Percentiles rank a stretch among this genome's conserved stretches.
phyloP scores from a whole-genome alignment of 495 filamentous ascomycete species.

The Aspergillus egyptiacus region DNA sequence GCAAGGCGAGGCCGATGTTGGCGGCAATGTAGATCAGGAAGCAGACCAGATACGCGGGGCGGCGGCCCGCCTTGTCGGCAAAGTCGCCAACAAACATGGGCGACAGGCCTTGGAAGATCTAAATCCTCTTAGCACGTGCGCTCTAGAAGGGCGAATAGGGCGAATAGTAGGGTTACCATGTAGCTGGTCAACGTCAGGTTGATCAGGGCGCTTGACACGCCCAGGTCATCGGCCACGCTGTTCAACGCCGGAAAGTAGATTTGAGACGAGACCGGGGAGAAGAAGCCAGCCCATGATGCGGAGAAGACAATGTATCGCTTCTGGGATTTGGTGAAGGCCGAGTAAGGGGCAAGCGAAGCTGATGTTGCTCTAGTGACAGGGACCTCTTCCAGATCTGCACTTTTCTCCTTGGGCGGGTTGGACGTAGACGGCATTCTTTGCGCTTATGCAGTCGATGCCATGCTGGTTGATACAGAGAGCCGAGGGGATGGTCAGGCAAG shows the following conservation, averaged over 20 bases:
- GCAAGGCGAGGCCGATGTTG: slow-evolving; percentile 45
- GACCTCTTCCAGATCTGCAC: too few relatives aligned
- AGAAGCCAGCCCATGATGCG: slow-evolving; percentile 29
- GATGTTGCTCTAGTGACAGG: too few relatives aligned
- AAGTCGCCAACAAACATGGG: slow-evolving; percentile 46
- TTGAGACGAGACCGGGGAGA: slow-evolving; percentile 39
- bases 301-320: slow-evolving; percentile 18
- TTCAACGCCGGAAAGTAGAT: slow-evolving; percentile 48
- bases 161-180: slow-evolving; percentile 30
- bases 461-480: too few relatives aligned
- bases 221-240: slow-evolving; percentile 32
- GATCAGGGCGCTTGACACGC: slow-evolving; percentile 35
- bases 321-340: slow-evolving; percentile 5
- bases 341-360: too few relatives aligned
- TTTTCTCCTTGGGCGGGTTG: too few relatives aligned
- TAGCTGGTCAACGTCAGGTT: slow-evolving; percentile 50
- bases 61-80: slow-evolving; percentile 42
- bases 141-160: neutral
- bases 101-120: slow-evolving; percentile 44
- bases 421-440: too few relatives aligned
- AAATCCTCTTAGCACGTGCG: neutral
- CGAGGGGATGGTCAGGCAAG: too few relatives aligned
- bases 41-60: slow-evolving; percentile 43
- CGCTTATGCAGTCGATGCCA: too few relatives aligned
- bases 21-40: slow-evolving; percentile 44